Evolutionary conservation across 208 protist species (phyloP).

Genomic region (Trypanosomatidae sp.): DNA sequence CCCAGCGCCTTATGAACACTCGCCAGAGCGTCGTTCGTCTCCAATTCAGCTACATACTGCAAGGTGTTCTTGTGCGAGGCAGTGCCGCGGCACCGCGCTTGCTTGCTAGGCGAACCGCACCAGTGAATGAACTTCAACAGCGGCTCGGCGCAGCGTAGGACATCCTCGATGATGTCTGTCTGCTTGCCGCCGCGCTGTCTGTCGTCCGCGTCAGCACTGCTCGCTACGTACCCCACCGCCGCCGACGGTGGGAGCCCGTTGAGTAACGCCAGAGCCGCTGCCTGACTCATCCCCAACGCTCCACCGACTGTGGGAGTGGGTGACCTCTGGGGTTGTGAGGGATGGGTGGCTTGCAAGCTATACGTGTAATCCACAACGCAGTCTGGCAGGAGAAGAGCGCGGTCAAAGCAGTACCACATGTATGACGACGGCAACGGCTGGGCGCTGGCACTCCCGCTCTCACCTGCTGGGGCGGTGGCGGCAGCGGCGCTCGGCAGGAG

Average conservation of each 20-base stretch:
- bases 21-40: conserved; percentile 42
- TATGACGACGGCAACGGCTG: conserved; percentile 27
- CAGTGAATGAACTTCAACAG: conserved; percentile 29
- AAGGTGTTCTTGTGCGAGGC: conserved; percentile 27
- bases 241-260: neutral
- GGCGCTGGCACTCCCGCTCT: neutral
- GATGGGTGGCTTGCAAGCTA: conserved; percentile 17
- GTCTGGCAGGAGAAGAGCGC: conserved; percentile 76
- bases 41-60: conserved; percentile 37
- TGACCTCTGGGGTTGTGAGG: conserved; percentile 11
- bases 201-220: neutral
- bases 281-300: neutral
- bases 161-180: conserved; percentile 17
- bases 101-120: conserved; percentile 13
- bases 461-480: neutral
- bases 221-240: neutral
- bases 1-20: conserved; percentile 14
- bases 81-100: neutral
- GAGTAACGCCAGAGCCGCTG: conserved; percentile 1
- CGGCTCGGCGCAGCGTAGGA: conserved; percentile 12
- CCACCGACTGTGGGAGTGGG: neutral
- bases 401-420: conserved; percentile 90
- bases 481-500: conserved; percentile 28
- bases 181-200: neutral
- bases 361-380: conserved; percentile 89